These are phyloP conservation scores for Lactifluus pinguis DNA, from an alignment of 768 basidiomycete species.

Conservation along the genomic window DNA sequence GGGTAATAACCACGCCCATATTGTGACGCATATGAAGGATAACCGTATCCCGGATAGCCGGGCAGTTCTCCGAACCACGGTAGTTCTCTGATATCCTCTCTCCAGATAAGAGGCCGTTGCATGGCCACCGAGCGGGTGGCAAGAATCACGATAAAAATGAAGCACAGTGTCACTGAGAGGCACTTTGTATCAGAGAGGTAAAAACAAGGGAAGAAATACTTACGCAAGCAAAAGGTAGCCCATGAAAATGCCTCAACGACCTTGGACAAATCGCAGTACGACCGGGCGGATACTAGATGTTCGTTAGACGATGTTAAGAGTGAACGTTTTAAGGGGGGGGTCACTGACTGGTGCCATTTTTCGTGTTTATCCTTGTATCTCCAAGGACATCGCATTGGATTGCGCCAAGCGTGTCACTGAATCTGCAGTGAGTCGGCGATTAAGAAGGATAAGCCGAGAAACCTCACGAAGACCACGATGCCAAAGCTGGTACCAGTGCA, in stretches of 20 bases:
- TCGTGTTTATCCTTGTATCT: constrained; percentile 4
- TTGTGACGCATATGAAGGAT: constrained; percentile 3
- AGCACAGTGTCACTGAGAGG: constrained; percentile 15
- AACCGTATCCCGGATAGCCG: constrained; percentile 15
- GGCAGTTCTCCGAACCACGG: constrained; percentile 20
- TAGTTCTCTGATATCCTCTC: constrained; percentile 13
- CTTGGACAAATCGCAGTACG: constrained; percentile 19
- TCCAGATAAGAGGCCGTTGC: constrained; percentile 17
- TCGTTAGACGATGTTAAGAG: background rate
- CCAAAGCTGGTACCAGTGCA: constrained; percentile 10
- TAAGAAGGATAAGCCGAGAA: background rate
- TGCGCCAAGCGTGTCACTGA: constrained; percentile 12
- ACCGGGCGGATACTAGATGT: constrained; percentile 15
- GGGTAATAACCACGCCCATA: background rate
- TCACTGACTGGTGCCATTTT: constrained; percentile 15
- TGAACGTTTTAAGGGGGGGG: background rate
- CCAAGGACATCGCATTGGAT: constrained; percentile 17
- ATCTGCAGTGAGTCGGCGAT: background rate
- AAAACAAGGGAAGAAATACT: background rate
- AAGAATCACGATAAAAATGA: constrained; percentile 13
- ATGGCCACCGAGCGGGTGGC: constrained; percentile 12
- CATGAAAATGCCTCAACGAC: constrained; percentile 19
- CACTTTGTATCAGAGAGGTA: background rate
- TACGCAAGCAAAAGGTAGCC: constrained; percentile 15
- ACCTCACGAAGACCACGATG: constrained; percentile 17